A percentile compares a stretch with the other conserved stretches of the same genome.
Evolutionary conservation across 352 stramenopile genomes (phyloP).

Genomic region (Phytophthora macrochlamydospora): DNA sequence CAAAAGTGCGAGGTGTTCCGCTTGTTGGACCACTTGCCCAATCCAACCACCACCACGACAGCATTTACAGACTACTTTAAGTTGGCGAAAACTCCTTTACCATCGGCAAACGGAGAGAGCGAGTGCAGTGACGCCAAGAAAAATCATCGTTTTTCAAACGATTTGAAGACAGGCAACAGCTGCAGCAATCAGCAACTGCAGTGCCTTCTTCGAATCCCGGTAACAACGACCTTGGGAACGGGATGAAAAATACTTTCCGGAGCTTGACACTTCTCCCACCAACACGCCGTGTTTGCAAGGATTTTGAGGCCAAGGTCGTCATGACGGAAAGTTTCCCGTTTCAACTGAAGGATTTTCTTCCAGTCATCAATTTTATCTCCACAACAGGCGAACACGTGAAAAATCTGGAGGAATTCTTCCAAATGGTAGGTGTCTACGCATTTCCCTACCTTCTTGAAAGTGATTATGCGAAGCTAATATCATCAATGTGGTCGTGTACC

Average conservation of each 20-base stretch:
- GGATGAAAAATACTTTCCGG: slow-evolving; percentile 63
- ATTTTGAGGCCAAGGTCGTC: slow-evolving; percentile 81
- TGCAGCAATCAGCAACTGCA: slow-evolving; percentile 7
- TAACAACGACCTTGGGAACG: background rate
- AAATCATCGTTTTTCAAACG: slow-evolving; percentile 60
- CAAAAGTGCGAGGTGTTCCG: slow-evolving; percentile 64
- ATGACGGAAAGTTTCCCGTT: slow-evolving; percentile 84
- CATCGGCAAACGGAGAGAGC: slow-evolving; percentile 6
- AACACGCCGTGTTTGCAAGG: slow-evolving; percentile 50
- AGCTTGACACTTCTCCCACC: slow-evolving; percentile 65
- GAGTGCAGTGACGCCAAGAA: slow-evolving; percentile 39
- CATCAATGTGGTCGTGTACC: background rate
- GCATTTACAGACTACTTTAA: slow-evolving; percentile 77
- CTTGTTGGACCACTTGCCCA: slow-evolving; percentile 60
- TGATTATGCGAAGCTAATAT: slow-evolving; percentile 4
- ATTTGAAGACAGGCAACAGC: slow-evolving; percentile 35
- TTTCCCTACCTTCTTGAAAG: background rate
- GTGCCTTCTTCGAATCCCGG: slow-evolving; percentile 1
- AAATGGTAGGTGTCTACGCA: slow-evolving; percentile 54
- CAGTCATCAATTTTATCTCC: slow-evolving; percentile 80
- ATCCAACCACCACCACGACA: slow-evolving; percentile 71
- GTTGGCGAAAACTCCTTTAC: slow-evolving; percentile 3
- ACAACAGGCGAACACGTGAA: slow-evolving; percentile 78
- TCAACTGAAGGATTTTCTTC: slow-evolving; percentile 68
- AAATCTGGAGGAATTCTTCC: slow-evolving; percentile 85